Evolutionary conservation across 192 early-diverging fungal species (phyloP), one percentile per base, ranked within the genome.

Genomic region (Umbelopsis sp.): DNA sequence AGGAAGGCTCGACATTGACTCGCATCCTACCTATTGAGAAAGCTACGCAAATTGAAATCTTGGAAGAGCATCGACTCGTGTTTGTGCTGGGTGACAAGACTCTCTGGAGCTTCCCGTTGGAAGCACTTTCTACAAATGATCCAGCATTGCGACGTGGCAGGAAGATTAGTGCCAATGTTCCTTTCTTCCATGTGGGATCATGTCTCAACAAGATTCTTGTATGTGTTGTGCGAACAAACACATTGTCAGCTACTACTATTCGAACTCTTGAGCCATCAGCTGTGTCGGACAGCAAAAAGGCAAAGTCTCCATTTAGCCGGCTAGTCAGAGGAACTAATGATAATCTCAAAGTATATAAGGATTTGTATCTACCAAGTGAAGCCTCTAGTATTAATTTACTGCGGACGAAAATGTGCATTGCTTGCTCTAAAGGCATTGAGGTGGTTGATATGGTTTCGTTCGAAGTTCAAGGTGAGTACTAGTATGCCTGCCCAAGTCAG

Each of bases 321-420:
- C 52, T 79, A 29, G 72, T 79, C 5, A 25, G 70, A 4, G 21
- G 53, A 24, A 69, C 45, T 4, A 38, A 51, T 0, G 69, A 70
- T 11, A 72, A 62, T 22, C 50, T 79, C 4, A 79, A 79, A 14
- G 36, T 69, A 12, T 74, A 70, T 22, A 74, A 74, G 85, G 95
- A 98, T 77, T 92, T 96, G 77, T 97, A 96, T 77, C 89, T 96
- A 75, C 95, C 96, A 17, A 86, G 91, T 34, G 95, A 97, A 85
- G 87, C 92, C 7, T 91, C 85, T n/a, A 92, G 91, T 11, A 85
- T 97, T 69, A 89, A 94, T 74, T 91, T 95, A 59, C 79, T 97
- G 69, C 90, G 89, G 26, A 91, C 89, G 24, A 94, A 91, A 34
- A 84, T 98, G 44, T 95, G 92, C 77, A 91, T 98, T 14, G 95